Evolutionary conservation across 1,139 yeast species (phyloP), one percentile per base, ranked within the genome.

Genomic region (Spencermartinsiella ligniputridi): DNA sequence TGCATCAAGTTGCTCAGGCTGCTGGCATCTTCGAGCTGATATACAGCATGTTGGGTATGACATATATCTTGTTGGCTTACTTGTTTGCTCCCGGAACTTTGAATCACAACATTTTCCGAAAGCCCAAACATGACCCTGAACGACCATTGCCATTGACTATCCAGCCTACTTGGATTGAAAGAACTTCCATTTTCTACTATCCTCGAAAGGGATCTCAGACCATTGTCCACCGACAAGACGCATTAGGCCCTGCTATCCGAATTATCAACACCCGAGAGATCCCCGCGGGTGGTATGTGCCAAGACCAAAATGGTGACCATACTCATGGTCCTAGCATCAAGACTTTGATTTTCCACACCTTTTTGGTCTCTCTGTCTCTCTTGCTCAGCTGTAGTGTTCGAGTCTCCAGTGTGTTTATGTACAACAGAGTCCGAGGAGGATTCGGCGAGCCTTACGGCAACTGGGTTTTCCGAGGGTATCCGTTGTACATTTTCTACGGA

Each of bases 91-190:
- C 88, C 20, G 78, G 86, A 12, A 54, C 64, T 39, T 71, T 71
- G 49, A 83, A 80, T 58, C 76, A 73, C 54, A 64, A 68, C 40
- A 67, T 79, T 37, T 70, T 74, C 45, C 49, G 52, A n/a, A 40
- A 53, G 46, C 57, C 58, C 36, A 45, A 52, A 45, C 48, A 47
- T 39, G 38, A 42, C 13, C 45, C 46, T 37, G 37, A 48, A 43
- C 56, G 46, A 44, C 41, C 35, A 15, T 46, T 57, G 17, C 68
- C 68, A 29, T 59, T 65, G 54, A 80, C 87, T 16, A 78, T 78
- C 59, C 92, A 83, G 62, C 87, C 94, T 32, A 81, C 83, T 75
- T 84, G 94, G 94, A 79, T 84, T 57, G 81, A 81, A 58, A 41
- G 39, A 12, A 74, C 79, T 1, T 81, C 82, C 55, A 59, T 67